Conservation (phyloP, 2,329 filamentous ascomycete genomes). For the Pseudopyricularia javanii region DNA sequence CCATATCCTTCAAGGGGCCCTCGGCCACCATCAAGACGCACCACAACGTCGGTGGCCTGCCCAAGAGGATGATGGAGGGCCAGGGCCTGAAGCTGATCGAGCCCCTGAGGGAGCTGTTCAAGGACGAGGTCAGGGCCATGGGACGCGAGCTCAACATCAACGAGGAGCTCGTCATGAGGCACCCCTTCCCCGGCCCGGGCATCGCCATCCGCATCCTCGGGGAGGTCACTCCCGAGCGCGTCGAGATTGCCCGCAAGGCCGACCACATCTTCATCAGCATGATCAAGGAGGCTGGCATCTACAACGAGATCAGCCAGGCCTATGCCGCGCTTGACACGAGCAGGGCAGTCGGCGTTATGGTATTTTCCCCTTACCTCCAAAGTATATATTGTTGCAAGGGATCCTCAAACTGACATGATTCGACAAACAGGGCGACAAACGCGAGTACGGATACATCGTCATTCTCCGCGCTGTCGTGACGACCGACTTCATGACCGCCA, state of each 20-base stretch:
- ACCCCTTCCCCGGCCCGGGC: conserved; percentile 24
- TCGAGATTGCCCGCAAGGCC: conserved; percentile 67
- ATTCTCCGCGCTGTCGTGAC: conserved; percentile 32
- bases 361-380: background rate
- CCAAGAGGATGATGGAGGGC: conserved; percentile 21
- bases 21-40: conserved; percentile 38
- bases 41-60: conserved; percentile 31
- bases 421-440: conserved; percentile 13
- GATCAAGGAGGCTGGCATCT: conserved; percentile 61
- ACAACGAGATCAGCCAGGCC: conserved; percentile 47
- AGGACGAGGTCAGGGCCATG: conserved; percentile 57
- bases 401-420: background rate
- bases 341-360: conserved; percentile 30
- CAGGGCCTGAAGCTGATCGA: conserved; percentile 57
- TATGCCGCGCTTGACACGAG: conserved; percentile 32
- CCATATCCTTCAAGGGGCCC: conserved; percentile 30
- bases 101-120: conserved; percentile 69
- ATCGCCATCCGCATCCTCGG: conserved; percentile 73
- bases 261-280: conserved; percentile 68
- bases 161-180: conserved; percentile 64
- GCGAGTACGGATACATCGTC: conserved; percentile 19
- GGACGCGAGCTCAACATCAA: conserved; percentile 60
- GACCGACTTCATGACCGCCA: conserved; percentile 63
- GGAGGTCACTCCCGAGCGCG: conserved; percentile 68
- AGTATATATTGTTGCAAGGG: background rate